Percentiles rank a stretch among this genome's conserved stretches.
These are phyloP conservation scores for Rhododendron simsii DNA, from an alignment of 148 eudicot species.

Conservation along the genomic window DNA sequence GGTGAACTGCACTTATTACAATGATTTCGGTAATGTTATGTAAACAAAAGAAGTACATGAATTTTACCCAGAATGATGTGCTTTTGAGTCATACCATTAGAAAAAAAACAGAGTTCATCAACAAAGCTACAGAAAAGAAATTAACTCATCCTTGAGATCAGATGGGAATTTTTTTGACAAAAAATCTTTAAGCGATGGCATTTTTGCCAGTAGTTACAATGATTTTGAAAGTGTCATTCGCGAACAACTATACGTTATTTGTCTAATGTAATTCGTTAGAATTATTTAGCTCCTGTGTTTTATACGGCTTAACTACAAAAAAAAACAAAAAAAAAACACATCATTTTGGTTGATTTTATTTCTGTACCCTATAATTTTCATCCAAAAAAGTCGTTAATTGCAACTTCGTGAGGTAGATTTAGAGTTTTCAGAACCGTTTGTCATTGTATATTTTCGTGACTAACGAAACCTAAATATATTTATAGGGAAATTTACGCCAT, in stretches of 20 bases:
- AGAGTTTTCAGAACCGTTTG: neutral
- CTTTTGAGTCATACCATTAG: neutral
- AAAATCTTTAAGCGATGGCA: neutral
- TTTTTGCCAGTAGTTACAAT: too few species aligned
- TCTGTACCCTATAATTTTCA: neutral
- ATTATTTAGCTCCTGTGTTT: too few species aligned
- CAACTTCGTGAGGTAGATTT: too few species aligned
- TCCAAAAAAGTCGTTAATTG: too few species aligned
- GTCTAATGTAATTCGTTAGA: too few species aligned
- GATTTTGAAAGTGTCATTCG: too few species aligned
- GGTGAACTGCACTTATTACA: neutral
- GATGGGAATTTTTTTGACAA: too few species aligned
- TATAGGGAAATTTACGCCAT: conserved; percentile 15
- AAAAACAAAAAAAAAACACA: too few species aligned
- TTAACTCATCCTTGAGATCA: neutral
- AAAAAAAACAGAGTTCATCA: neutral
- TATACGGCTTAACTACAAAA: too few species aligned
- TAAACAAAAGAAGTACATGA: neutral
- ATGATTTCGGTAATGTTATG: neutral
- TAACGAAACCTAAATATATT: neutral
- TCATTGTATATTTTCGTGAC: neutral
- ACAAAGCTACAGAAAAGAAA: neutral
- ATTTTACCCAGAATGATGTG: neutral
- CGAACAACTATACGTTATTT: too few species aligned
- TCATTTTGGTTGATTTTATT: too few species aligned